Conservation (phyloP, 73 alveolate species). For the Tetrahymena thermophila region DNA sequence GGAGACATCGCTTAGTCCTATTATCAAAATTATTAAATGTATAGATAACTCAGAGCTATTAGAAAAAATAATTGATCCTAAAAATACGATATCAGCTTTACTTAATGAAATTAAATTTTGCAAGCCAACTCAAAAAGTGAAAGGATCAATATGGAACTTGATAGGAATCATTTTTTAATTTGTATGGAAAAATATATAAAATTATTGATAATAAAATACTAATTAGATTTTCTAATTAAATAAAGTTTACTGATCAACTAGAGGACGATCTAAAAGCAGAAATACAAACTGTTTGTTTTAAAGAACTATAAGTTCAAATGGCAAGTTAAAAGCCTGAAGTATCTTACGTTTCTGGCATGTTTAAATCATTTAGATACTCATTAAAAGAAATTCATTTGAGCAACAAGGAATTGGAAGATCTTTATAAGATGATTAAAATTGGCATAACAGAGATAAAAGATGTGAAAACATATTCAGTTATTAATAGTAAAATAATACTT, state of each 20-base stretch:
- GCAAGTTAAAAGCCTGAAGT: slow-evolving; percentile 18
- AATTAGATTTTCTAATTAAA: not conserved
- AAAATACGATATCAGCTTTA: not conserved
- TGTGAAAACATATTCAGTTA: not conserved
- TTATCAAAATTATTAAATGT: slow-evolving; percentile 4
- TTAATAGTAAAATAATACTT: not conserved
- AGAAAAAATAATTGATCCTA: not conserved
- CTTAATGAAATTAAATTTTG: slow-evolving; percentile 2
- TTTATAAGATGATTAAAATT: not conserved
- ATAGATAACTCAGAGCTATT: slow-evolving; percentile 1
- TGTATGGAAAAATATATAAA: not conserved
- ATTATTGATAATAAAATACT: not conserved
- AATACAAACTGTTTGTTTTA: not conserved
- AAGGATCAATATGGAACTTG: slow-evolving; percentile 12
- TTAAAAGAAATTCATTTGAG: not conserved
- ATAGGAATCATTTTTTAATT: not conserved
- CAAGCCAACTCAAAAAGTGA: slow-evolving; percentile 11
- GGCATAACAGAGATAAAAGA: not conserved
- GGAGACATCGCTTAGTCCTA: slow-evolving; percentile 25
- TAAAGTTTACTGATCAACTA: not conserved
- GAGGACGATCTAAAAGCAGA: slow-evolving; percentile 7
- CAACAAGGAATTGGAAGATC: not conserved
- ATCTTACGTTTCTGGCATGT: slow-evolving; percentile 10
- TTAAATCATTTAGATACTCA: slow-evolving; percentile 15
- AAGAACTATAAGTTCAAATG: not conserved